These are phyloP conservation scores for Vigna mungo DNA, from an alignment of 306 rosid species.

Conservation along the genomic window DNA sequence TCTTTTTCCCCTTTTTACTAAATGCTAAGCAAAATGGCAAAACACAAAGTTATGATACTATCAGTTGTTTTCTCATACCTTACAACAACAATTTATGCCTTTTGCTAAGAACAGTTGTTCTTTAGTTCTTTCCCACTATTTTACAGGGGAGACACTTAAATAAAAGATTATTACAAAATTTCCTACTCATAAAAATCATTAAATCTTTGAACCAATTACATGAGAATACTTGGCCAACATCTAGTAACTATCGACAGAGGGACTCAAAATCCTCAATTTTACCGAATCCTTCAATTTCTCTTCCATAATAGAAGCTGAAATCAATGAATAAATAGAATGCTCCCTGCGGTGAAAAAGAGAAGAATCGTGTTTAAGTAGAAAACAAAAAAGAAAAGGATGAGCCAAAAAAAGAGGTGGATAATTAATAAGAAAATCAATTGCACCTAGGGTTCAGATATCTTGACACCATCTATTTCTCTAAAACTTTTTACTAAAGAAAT, in stretches of 20 bases:
- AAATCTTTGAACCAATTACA: background rate
- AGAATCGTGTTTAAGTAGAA: background rate
- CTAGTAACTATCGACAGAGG: constrained; percentile 80
- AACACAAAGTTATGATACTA: too few relatives aligned
- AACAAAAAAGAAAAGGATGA: background rate
- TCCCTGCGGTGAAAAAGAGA: constrained; percentile 64
- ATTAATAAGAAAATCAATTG: constrained; percentile 34
- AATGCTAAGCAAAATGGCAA: too few relatives aligned
- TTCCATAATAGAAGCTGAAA: constrained; percentile 84
- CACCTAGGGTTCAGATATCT: constrained; percentile 88
- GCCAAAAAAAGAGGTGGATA: constrained; percentile 2
- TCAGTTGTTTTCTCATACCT: too few relatives aligned
- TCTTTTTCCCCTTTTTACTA: too few relatives aligned
- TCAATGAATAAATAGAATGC: constrained; percentile 96
- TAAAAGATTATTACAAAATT: too few relatives aligned
- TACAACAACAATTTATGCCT: too few relatives aligned
- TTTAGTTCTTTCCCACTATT: too few relatives aligned
- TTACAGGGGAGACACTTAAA: too few relatives aligned
- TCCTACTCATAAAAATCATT: background rate
- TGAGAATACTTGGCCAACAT: constrained; percentile 79
- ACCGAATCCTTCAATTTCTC: constrained; percentile 86
- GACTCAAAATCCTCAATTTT: constrained; percentile 79
- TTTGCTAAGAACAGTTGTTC: too few relatives aligned
- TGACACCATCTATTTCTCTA: constrained; percentile 76
- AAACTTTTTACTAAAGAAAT: constrained; percentile 88